Conservation (phyloP, 495 filamentous ascomycete genomes). For the Xylaria telfairii region DNA sequence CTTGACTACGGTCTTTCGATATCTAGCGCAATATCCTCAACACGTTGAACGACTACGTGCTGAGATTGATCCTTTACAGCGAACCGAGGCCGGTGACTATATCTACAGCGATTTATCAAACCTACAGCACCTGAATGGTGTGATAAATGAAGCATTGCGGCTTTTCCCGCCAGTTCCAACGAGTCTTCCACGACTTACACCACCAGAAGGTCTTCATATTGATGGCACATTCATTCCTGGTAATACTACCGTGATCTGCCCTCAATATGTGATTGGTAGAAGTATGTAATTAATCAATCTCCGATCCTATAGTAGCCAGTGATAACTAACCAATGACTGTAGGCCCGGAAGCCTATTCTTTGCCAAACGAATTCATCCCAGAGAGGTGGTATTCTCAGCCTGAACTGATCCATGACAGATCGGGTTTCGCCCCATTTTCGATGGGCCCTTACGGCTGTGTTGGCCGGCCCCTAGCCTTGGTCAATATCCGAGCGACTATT, state of each 20-base stretch:
- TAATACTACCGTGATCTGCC: conserved; percentile 28
- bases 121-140: conserved; percentile 37
- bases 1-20: conserved; percentile 43
- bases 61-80: conserved; percentile 36
- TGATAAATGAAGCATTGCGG: conserved; percentile 56
- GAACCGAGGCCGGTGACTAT: conserved; percentile 26
- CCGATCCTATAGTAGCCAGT: neutral
- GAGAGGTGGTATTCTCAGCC: conserved; percentile 48
- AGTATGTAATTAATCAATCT: conserved; percentile 2
- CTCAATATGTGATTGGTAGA: conserved; percentile 33
- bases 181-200: conserved; percentile 43
- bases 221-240: conserved; percentile 49
- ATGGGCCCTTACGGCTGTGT: conserved; percentile 28
- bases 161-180: conserved; percentile 50
- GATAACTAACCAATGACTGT: neutral
- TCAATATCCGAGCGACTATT: conserved; percentile 10
- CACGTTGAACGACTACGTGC: conserved; percentile 36
- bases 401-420: conserved; percentile 41
- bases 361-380: conserved; percentile 38
- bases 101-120: conserved; percentile 27
- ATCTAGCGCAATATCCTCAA: conserved; percentile 42
- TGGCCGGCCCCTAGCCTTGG: neutral
- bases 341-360: conserved; percentile 7
- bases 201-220: conserved; percentile 47
- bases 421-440: conserved; percentile 42